Base-by-base conservation (phyloP, 352 stramenopile genomes). In the Lagenidium giganteum region DNA sequence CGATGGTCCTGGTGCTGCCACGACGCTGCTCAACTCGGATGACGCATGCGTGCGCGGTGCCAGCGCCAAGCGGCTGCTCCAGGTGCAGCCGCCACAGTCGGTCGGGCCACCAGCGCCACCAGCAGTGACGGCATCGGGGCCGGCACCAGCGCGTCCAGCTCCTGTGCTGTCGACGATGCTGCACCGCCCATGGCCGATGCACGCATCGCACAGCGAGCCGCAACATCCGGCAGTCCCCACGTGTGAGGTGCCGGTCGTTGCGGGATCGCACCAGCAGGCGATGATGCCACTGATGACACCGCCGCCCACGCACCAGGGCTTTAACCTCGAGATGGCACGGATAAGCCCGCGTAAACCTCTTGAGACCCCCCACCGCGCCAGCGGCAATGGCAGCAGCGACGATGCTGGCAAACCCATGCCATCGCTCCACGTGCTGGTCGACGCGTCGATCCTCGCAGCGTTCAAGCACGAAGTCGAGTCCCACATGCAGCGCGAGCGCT, bases 1-100 rank as follows among this genome's bases (percentile, higher is more conserved):
- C 14, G 42, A 57, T 13, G 54, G 54, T n/a, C 49, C 60, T 6
- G 42, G 66, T 14, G 44, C 55, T 26, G 47, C 61, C 7, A 69
- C 64, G 11, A 41, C 63, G 13, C 49, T 73, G 26, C 43, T 73
- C 2, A 53, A 73, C 42, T 51, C 60, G n/a, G 64, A 73, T 25
- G 61, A 62, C 3, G 44, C 63, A 6, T 67, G 49, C 24, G 54
- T 76, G 25, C 69, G 69, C 8, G 66, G 66, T 18, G 69, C 69
- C 36, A 82, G 69, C 24, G 69, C 66, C 29, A 82, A 82, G 40
- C 63, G 69, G n/a, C 54, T 82, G 14, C 26, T 82, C 9, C 69
- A 73, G 59, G 54, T 82, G 23, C 67, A 75, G 52, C 57, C 61
- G 13, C 53, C 64, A 13, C 52, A 67, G 28, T 21, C 46, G n/a